Evolutionary conservation across 192 early-diverging fungal species (phyloP), one percentile per base, ranked within the genome.

Genomic region (Gonapodya sp.): DNA sequence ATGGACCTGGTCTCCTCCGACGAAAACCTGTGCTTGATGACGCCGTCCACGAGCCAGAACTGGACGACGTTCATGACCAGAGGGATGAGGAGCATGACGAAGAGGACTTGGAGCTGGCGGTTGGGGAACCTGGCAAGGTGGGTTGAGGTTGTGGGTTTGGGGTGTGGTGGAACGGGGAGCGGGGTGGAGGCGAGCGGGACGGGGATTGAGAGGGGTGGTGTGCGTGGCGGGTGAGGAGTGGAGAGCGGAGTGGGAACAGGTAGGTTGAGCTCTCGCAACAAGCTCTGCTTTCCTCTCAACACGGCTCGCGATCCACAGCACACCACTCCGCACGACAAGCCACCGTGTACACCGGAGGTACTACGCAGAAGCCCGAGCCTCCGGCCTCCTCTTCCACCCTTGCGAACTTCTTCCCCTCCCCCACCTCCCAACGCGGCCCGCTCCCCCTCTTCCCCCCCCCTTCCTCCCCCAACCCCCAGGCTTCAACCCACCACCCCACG

Each of bases 31-130:
- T 77, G 30, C 75, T 77, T 77, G 75, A 77, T 77, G 8, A 77
- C 75, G 30, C 18, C 34, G 75, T 77, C 75, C 18, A 77, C 75
- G 75, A 77, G 75, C 75, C 75, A 77, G 31, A 77, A 77, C 31
- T 77, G 75, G 18, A 31, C 75, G 8, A 77, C 75, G 75, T 77
- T 77, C 75, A 77, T 77, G 75, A 77, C 34, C 18, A 77, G 18
- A 34, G 75, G 75, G 30, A 77, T 34, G 75, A 77, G 18, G 2
- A 77, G 34, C 75, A 77, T 77, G 8, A 77, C 75, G 8, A 77
- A 34, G 8, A 77, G 30, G 75, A 77, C 75, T 34, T 77, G 75
- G 8, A 18, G 30, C 18, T 33, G 75, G 8, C 34, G 30, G 75
- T 34, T 34, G 75, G 75, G 75, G 30, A 77, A 18, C 75, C 75